Evolutionary conservation across 345 rosid species (phyloP).

Genomic region (Salix arbutifolia): DNA sequence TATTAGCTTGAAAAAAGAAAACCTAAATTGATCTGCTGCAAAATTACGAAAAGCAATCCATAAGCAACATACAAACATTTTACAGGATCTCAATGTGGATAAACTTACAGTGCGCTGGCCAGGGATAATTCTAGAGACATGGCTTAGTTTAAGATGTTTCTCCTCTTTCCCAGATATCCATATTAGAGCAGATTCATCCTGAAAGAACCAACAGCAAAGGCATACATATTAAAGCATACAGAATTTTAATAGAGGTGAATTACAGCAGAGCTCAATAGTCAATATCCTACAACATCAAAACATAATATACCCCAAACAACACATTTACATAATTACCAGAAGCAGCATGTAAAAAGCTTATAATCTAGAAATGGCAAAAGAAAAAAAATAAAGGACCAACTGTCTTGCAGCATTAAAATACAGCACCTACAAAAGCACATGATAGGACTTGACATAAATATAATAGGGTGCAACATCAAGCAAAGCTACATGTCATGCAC

Average conservation of each 20-base stretch:
- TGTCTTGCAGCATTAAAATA: background rate
- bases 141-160: conserved; percentile 23
- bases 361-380: background rate
- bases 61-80: conserved; percentile 1
- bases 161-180: conserved; percentile 30
- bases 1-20: background rate
- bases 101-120: conserved; percentile 16
- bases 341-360: background rate
- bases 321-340: background rate
- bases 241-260: background rate
- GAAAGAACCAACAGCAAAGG: conserved; percentile 3
- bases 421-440: background rate
- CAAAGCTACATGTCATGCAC: background rate
- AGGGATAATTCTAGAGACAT: conserved; percentile 14
- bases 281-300: background rate
- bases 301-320: background rate
- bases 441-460: background rate
- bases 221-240: background rate
- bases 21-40: background rate
- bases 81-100: background rate
- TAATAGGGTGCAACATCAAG: background rate
- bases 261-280: background rate
- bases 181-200: conserved; percentile 28
- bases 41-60: background rate
- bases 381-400: background rate